Base-by-base conservation (phyloP, 768 basidiomycete species). In the Fibroporia radiculosa region DNA sequence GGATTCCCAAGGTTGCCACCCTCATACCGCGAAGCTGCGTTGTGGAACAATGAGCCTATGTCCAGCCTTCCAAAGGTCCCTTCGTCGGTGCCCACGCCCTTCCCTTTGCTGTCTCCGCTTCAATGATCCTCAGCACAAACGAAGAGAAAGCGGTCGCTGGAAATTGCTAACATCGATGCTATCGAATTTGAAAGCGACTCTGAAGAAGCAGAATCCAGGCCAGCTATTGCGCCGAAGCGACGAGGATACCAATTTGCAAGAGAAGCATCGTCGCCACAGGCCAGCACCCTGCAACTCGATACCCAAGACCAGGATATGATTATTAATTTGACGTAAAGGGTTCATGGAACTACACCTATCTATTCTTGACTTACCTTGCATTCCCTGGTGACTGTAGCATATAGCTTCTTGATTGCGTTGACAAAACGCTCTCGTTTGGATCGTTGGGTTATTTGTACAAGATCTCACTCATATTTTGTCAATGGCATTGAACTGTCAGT, bases 131-230 rank as follows among this genome's bases (percentile, higher is more conserved):
- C n/a, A n/a, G n/a, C 23, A 24, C 32, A 3, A 5, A 25, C 5
- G 5, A 8, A 16, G 6, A 31, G 32, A 8, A 13, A 19, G 33
- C 7, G 31, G 18, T 20, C 33, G 5, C 20, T 10, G 14, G n/a
- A n/a, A 6, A 10, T 40, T 22, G 3, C 6, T 31, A 23, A 37
- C 27, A n/a, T n/a, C 45, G 36, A 46, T 16, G 33, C 40, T 6
- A 46, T 46, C 16, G 45, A 46, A 22, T 28, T 46, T 28, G 32
- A 44, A 5, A 46, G 45, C 37, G 41, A 42, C 29, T 31, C 36
- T 8, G 45, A 40, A 3, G 37, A 46, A 22, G 37, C 29, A 22
- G 24, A n/a, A 12, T 25, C 31, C 42, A 28, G 6, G 11, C 14
- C 6, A 27, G 29, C 24, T 12, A 12, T 14, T 7, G 29, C 29